Base-by-base conservation (phyloP, 805 yeast species). In the Cyberlindnera maclurae region DNA sequence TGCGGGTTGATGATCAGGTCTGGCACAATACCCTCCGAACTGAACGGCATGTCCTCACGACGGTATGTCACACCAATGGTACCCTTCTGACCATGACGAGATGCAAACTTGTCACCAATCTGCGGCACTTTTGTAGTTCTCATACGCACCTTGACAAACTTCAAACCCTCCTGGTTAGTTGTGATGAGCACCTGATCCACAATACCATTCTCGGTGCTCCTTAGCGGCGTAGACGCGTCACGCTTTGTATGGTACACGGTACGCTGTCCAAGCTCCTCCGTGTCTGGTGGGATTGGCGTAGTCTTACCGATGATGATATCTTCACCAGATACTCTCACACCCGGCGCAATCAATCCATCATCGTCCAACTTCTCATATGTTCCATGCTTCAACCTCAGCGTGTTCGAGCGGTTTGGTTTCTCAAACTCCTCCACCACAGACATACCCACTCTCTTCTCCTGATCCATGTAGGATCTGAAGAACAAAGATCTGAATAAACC, bases 31-130 rank as follows among this genome's bases (percentile, higher is more conserved):
- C 99, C 99, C 62, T 90, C 94, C 3, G 86, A 73, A 8, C 95
- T 81, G 62, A 93, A 93, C 22, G 98, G 99, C 97, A 93, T 90
- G 62, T 93, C 99, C 64, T 93, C 99, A 62, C 90, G 93, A 62
- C 97, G 78, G 61, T 90, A 93, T 0, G 98, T 93, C 47, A 93
- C 93, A 80, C 99, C 99, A 64, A 93, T 89, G 15, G 98, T 93
- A 82, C 99, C 99, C 70, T 93, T 93, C 67, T 93, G 99, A 62
- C 99, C 99, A 73, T 93, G 98, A 69, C 98, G 85, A 31, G 97
- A 90, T 6, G 99, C 97, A 67, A 93, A 93, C 67, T 93, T 93
- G 66, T 93, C 99, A 65, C 99, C 99, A 65, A 93, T 90, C 67
- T 93, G 99, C 11, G 99, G 99, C 34, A 90, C 75, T 67, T 94